These are phyloP conservation scores for Calcarisporium arbuscula DNA, from an alignment of 2,329 filamentous ascomycete genomes.

Conservation along the genomic window DNA sequence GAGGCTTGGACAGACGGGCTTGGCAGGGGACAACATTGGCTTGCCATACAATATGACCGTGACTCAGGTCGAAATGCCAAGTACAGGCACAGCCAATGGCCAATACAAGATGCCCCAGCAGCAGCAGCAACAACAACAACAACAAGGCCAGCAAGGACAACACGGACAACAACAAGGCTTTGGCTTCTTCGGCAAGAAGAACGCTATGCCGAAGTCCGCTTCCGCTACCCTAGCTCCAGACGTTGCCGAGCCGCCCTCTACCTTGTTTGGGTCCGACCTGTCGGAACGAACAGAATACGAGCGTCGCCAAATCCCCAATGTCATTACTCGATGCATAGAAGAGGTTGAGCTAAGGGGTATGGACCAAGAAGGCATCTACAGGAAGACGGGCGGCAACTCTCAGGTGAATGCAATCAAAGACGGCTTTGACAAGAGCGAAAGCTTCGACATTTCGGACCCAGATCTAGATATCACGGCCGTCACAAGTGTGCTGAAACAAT, in stretches of 20 bases:
- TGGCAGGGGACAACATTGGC: slow-evolving; percentile 58
- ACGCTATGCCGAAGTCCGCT: slow-evolving; percentile 43
- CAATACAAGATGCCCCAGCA: slow-evolving; percentile 18
- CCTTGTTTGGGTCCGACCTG: slow-evolving; percentile 84
- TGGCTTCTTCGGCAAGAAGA: slow-evolving; percentile 62
- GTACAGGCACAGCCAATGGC: slow-evolving; percentile 23
- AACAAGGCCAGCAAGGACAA: slow-evolving; percentile 11
- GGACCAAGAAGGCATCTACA: slow-evolving; percentile 96
- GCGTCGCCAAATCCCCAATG: slow-evolving; percentile 78
- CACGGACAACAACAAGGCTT: slow-evolving; percentile 54
- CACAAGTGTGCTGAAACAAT: slow-evolving; percentile 93
- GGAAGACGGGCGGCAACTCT: slow-evolving; percentile 90
- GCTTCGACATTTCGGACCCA: slow-evolving; percentile 89
- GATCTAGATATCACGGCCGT: slow-evolving; percentile 94
- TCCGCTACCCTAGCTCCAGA: slow-evolving; percentile 34
- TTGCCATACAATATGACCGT: slow-evolving; percentile 66
- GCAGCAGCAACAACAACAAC: slow-evolving; percentile 12
- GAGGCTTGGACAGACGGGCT: slow-evolving; percentile 34
- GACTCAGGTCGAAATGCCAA: slow-evolving; percentile 44
- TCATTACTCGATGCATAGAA: slow-evolving; percentile 90
- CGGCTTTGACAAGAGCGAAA: slow-evolving; percentile 79
- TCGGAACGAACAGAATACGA: slow-evolving; percentile 81
- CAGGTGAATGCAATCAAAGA: slow-evolving; percentile 87
- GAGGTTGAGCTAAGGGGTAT: slow-evolving; percentile 95
- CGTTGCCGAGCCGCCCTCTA: slow-evolving; percentile 47